Conservation (phyloP, 2,329 filamentous ascomycete genomes). For the Diaporthe sp. region DNA sequence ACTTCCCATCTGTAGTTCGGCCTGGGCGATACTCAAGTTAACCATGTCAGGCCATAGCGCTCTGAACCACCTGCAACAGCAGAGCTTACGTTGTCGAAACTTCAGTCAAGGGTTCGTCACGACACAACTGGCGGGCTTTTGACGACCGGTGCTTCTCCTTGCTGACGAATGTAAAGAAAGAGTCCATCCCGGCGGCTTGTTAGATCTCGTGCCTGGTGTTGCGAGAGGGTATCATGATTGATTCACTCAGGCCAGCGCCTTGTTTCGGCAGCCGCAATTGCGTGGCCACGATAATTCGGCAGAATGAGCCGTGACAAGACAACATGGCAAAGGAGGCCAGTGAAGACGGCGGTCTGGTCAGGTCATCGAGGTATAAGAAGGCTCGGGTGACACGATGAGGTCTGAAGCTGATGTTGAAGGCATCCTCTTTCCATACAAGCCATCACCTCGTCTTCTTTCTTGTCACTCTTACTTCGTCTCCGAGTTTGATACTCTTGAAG, state of each 20-base stretch:
- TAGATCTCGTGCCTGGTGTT: background rate
- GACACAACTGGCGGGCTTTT: background rate
- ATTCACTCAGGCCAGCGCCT: constrained; percentile 4
- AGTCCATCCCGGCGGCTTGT: background rate
- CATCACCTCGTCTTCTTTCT: background rate
- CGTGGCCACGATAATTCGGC: constrained; percentile 1
- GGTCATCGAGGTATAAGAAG: background rate
- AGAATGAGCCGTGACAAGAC: background rate
- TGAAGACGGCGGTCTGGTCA: background rate
- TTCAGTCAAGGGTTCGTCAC: background rate
- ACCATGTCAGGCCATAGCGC: background rate
- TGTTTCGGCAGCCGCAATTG: background rate
- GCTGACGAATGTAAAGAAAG: background rate
- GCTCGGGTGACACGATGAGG: background rate
- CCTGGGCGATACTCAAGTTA: background rate
- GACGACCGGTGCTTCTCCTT: background rate
- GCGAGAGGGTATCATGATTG: constrained; percentile 22
- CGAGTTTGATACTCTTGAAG: constrained; percentile 13
- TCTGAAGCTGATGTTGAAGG: background rate
- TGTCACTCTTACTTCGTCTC: background rate
- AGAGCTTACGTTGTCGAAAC: constrained; percentile 12
- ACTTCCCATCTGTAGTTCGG: background rate
- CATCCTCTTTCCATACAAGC: background rate
- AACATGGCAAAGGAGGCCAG: background rate
- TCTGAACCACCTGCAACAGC: background rate